Percentiles rank a stretch among this genome's conserved stretches.
Conservation (phyloP, 2,329 filamentous ascomycete genomes). For the Dactylellina sp. region DNA sequence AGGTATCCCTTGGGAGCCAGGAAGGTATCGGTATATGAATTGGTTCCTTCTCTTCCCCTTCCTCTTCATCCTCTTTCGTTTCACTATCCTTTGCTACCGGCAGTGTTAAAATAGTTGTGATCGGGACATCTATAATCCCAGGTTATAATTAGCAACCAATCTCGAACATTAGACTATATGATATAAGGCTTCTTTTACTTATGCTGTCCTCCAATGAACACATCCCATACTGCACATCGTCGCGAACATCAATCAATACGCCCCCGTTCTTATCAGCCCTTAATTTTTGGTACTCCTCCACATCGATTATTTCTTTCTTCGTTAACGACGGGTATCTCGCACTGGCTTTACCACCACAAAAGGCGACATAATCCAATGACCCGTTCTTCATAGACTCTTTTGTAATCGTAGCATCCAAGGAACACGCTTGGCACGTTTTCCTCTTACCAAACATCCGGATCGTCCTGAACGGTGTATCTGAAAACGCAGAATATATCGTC, state of each 20-base stretch:
- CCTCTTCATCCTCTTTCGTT: conserved; percentile 20
- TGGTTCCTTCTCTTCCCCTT: neutral
- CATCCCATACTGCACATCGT: conserved; percentile 85
- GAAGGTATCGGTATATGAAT: conserved; percentile 38
- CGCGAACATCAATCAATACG: conserved; percentile 82
- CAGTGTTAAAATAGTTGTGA: conserved; percentile 46
- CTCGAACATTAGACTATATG: neutral
- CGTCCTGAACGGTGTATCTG: conserved; percentile 73
- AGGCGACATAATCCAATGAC: conserved; percentile 83
- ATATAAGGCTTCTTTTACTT: conserved; percentile 63
- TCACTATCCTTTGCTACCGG: conserved; percentile 18
- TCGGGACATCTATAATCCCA: conserved; percentile 34
- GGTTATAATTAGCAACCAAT: conserved; percentile 8
- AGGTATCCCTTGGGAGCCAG: conserved; percentile 64
- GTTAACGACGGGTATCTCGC: conserved; percentile 70
- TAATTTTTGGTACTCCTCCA: conserved; percentile 69
- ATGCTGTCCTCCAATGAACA: conserved; percentile 80
- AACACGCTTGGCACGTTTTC: conserved; percentile 81
- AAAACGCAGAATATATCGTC: conserved; percentile 70
- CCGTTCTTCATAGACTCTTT: conserved; percentile 73
- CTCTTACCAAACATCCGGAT: conserved; percentile 79
- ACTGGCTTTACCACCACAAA: conserved; percentile 75
- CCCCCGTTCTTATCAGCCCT: conserved; percentile 63
- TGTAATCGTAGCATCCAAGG: conserved; percentile 71
- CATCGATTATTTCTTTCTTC: conserved; percentile 76